Conservation (phyloP, 139 green algal species). For the Haematococcus sp. region DNA sequence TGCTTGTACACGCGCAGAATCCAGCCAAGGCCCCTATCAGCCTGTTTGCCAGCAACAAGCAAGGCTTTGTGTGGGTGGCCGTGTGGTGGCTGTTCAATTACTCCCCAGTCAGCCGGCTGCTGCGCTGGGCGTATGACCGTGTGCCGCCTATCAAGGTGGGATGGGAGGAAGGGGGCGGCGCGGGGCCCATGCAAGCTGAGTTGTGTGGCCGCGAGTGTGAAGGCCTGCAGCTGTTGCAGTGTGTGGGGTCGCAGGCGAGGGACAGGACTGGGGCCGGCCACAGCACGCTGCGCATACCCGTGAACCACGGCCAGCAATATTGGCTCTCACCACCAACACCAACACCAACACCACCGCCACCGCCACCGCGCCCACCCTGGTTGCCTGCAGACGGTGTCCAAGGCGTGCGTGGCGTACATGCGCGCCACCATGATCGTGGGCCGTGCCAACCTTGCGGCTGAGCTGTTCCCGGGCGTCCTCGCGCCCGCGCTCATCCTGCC, state of each 20-base stretch:
- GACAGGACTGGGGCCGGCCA: too few species aligned
- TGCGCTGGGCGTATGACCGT: background rate
- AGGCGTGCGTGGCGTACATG: conserved; percentile 42
- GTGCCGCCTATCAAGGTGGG: conserved; percentile 28
- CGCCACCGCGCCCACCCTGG: background rate
- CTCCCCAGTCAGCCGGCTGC: conserved; percentile 16
- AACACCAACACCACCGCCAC: background rate
- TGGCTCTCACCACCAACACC: too few species aligned
- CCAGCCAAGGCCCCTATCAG: conserved; percentile 10
- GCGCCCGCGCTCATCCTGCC: background rate
- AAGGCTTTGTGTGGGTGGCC: conserved; percentile 14
- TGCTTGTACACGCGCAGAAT: too few species aligned
- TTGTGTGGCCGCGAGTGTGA: too few species aligned
- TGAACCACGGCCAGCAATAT: too few species aligned
- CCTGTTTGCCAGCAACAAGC: conserved; percentile 35
- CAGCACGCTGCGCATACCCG: too few species aligned
- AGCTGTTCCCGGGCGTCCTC: background rate
- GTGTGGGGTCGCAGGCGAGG: too few species aligned
- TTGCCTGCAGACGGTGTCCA: conserved; percentile 9
- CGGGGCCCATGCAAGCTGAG: too few species aligned
- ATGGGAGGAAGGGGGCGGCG: too few species aligned
- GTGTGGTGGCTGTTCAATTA: conserved; percentile 46
- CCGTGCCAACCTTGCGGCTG: background rate
- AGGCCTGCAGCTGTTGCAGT: too few species aligned
- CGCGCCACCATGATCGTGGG: conserved; percentile 42